A percentile compares a stretch with the other conserved stretches of the same genome.
These are phyloP conservation scores for Lichtheimia hyalospora DNA, from an alignment of 371 early-diverging fungal genomes.

Conservation along the genomic window DNA sequence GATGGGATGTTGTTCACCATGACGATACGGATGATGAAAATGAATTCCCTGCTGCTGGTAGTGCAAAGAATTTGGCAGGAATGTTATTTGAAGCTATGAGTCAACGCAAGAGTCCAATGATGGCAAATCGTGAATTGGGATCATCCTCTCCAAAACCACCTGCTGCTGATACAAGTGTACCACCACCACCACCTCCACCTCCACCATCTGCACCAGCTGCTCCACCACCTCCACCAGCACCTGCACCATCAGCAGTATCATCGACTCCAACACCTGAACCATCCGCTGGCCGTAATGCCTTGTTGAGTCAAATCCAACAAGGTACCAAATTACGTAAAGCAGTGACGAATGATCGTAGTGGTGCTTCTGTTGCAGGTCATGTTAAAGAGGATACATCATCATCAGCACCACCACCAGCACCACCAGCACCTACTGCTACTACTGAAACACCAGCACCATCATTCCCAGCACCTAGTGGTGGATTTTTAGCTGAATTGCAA, in stretches of 20 bases:
- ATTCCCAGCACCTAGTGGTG: constrained; percentile 9
- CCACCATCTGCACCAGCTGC: constrained; percentile 10
- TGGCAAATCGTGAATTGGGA: neutral
- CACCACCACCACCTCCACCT: constrained; percentile 22
- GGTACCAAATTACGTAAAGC: constrained; percentile 35
- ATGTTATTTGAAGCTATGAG: constrained; percentile 42
- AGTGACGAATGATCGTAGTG: constrained; percentile 45
- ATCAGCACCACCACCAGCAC: constrained; percentile 51
- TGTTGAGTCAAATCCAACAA: constrained; percentile 44
- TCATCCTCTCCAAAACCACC: constrained; percentile 14
- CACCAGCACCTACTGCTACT: constrained; percentile 56
- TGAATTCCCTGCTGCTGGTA: constrained; percentile 53
- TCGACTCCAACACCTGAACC: constrained; percentile 10
- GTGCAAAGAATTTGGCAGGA: constrained; percentile 49
- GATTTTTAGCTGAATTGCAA: constrained; percentile 34
- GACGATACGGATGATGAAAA: constrained; percentile 44
- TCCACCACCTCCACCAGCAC: constrained; percentile 18
- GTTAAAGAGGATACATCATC: constrained; percentile 18
- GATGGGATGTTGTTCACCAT: constrained; percentile 38
- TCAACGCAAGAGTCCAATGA: constrained; percentile 19
- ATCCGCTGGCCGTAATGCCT: constrained; percentile 33
- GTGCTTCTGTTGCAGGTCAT: constrained; percentile 29
- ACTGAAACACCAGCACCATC: neutral
- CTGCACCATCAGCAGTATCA: constrained; percentile 17
- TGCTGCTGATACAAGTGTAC: constrained; percentile 2